phyloP scores from a whole-genome alignment of 768 basidiomycete species.

The Lentinula sp. region DNA sequence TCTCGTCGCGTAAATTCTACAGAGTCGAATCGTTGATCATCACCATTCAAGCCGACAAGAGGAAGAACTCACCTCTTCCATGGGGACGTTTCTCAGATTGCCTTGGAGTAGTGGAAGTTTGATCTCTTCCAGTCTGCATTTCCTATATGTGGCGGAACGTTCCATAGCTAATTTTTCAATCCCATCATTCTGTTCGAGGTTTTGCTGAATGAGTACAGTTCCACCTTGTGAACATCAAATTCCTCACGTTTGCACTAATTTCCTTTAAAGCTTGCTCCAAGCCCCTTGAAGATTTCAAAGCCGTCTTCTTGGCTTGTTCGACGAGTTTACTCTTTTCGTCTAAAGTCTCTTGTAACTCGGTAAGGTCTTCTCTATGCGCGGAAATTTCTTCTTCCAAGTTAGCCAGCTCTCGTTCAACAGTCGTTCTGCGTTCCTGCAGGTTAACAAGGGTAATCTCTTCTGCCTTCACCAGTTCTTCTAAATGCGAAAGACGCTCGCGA shows the following conservation, averaged over 20 bases:
- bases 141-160: slow-evolving; percentile 80
- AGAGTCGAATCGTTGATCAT: background rate
- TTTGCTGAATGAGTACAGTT: slow-evolving; percentile 15
- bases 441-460: slow-evolving; percentile 51
- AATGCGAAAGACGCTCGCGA: slow-evolving; percentile 52
- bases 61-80: slow-evolving; percentile 73
- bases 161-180: slow-evolving; percentile 86
- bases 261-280: slow-evolving; percentile 90
- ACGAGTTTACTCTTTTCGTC: slow-evolving; percentile 72
- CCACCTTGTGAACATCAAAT: background rate
- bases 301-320: slow-evolving; percentile 69
- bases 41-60: background rate
- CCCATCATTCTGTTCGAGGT: slow-evolving; percentile 62
- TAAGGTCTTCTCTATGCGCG: slow-evolving; percentile 55
- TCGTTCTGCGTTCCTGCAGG: slow-evolving; percentile 47
- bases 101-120: slow-evolving; percentile 72
- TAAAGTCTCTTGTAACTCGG: slow-evolving; percentile 51
- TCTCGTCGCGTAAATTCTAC: slow-evolving; percentile 76
- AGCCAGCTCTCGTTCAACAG: slow-evolving; percentile 54
- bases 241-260: slow-evolving; percentile 67
- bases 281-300: slow-evolving; percentile 62
- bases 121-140: slow-evolving; percentile 92
- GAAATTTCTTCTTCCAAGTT: slow-evolving; percentile 49
- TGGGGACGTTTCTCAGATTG: slow-evolving; percentile 78
- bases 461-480: slow-evolving; percentile 43